Evolutionary conservation across 2,329 filamentous ascomycete species (phyloP).

Genomic region (Neophaeococcomyces aloes): DNA sequence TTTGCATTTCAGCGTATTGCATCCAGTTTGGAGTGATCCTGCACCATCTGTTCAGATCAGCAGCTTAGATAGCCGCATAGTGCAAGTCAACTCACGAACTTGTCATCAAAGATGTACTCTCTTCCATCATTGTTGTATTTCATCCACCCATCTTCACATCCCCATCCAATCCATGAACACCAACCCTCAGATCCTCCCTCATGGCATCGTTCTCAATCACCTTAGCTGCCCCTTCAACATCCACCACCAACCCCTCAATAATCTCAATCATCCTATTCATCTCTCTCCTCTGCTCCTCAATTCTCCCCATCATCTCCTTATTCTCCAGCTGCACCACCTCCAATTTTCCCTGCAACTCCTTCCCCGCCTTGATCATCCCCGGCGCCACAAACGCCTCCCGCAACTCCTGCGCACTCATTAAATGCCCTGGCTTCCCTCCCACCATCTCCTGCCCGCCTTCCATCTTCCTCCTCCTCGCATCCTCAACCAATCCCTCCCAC

Average conservation of each 20-base stretch:
- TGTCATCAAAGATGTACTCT: too few relatives aligned
- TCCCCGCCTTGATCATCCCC: slow-evolving; percentile 42
- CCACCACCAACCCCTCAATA: slow-evolving; percentile 46
- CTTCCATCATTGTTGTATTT: neutral
- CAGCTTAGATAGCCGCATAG: too few relatives aligned
- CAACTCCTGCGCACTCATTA: slow-evolving; percentile 40
- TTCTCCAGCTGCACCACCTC: slow-evolving; percentile 44
- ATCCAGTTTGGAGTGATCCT: too few relatives aligned
- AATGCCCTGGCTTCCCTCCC: slow-evolving; percentile 4
- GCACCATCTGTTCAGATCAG: too few relatives aligned
- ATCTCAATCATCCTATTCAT: slow-evolving; percentile 45
- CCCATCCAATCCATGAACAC: neutral
- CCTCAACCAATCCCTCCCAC: slow-evolving; percentile 49
- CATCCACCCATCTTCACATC: slow-evolving; percentile 26
- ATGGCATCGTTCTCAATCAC: slow-evolving; percentile 28
- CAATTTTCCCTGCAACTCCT: slow-evolving; percentile 41
- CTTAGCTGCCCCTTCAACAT: slow-evolving; percentile 42
- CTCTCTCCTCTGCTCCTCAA: slow-evolving; percentile 46
- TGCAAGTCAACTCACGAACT: too few relatives aligned
- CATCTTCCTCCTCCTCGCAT: slow-evolving; percentile 45
- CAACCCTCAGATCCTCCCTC: slow-evolving; percentile 22
- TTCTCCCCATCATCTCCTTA: slow-evolving; percentile 39
- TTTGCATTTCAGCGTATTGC: too few relatives aligned
- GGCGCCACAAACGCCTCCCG: slow-evolving; percentile 50
- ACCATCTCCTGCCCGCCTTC: slow-evolving; percentile 14